Conservation (phyloP, 2,329 filamentous ascomycete species). For the Calonectria henricotiae region DNA sequence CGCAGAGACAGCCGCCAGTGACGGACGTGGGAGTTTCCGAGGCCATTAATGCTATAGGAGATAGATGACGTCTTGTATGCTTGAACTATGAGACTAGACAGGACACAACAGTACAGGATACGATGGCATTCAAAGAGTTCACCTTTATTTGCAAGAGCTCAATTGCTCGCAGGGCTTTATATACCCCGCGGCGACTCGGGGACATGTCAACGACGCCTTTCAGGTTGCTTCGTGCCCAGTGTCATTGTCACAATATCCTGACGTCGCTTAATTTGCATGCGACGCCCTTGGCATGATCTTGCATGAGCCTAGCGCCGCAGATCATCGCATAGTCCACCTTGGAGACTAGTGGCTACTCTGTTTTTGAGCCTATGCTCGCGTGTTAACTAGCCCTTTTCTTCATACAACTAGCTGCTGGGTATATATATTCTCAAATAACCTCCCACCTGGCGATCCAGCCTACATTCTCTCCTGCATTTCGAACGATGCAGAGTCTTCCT, state of each 20-base stretch:
- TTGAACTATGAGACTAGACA: too few species aligned
- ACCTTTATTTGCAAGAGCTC: slow-evolving; percentile 24
- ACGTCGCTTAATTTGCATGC: slow-evolving; percentile 8
- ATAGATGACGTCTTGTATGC: slow-evolving; percentile 1
- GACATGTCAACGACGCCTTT: slow-evolving; percentile 55
- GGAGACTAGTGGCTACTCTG: slow-evolving; percentile 1
- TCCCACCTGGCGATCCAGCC: slow-evolving; percentile 89
- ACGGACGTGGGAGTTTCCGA: slow-evolving; percentile 57
- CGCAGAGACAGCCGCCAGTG: slow-evolving; percentile 70
- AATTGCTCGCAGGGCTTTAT: slow-evolving; percentile 36
- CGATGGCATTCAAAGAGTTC: neutral
- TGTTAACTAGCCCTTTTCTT: neutral
- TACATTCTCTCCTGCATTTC: slow-evolving; percentile 84
- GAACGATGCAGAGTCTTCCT: slow-evolving; percentile 80
- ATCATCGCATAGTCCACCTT: slow-evolving; percentile 10
- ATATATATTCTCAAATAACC: slow-evolving; percentile 64
- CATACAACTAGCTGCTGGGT: neutral
- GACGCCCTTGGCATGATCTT: slow-evolving; percentile 15
- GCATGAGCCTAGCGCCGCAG: slow-evolving; percentile 29
- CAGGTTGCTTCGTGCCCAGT: slow-evolving; percentile 17
- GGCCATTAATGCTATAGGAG: slow-evolving; percentile 40
- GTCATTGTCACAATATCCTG: slow-evolving; percentile 10
- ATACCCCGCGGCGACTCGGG: slow-evolving; percentile 22
- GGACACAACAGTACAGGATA: neutral
- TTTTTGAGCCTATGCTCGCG: neutral